Base-by-base conservation (phyloP, 73 alveolate genomes). In the Paramecium tetraurelia region DNA sequence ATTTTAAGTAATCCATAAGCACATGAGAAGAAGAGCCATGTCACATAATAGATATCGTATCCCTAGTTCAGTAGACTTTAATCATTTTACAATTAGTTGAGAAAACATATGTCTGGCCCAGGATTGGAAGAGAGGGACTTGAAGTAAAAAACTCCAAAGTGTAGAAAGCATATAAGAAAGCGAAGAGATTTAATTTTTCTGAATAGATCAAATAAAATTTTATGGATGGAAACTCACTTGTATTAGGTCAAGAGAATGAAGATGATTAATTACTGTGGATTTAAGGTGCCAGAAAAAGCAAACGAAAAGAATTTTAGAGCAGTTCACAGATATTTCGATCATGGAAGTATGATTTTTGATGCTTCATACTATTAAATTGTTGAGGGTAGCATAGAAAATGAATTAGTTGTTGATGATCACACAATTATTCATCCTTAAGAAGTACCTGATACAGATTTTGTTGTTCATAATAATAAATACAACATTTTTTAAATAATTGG, bases 21-120 rank as follows among this genome's bases (percentile, higher is more conserved):
- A 97, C 84, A 89, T 98, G 97, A 95, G 99, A 94, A 96, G 99
- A 94, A 92, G 99, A 80, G 99, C 99, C 71, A 98, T 98, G 99
- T 98, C 99, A 35, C 99, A 98, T 96, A 98, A 98, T 89, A 95
- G 97, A 59, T 97, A 95, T 93, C 92, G 99, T 50, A 97, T 98
- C 58, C 99, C 99, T 2, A 68, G 96, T 29, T 31, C 97, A 53
- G 94, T 93, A 59, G 29, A 53, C 89, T 99, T 75, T 22, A 93
- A 72, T 77, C 57, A 71, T 86, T 77, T 93, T 86, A 92, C 76
- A n/a, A 50, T 59, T 43, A 80, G 90, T 46, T 80, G 3, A 89
- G 94, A 89, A 89, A 89, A 20, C 16, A 72, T 27, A 89, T 89
- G 94, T 12, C 71, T 48, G 59, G 29, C 7, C 22, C 44, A 33